Evolutionary conservation across 768 basidiomycete species (phyloP).

Genomic region (Coprinellus micaceus): DNA sequence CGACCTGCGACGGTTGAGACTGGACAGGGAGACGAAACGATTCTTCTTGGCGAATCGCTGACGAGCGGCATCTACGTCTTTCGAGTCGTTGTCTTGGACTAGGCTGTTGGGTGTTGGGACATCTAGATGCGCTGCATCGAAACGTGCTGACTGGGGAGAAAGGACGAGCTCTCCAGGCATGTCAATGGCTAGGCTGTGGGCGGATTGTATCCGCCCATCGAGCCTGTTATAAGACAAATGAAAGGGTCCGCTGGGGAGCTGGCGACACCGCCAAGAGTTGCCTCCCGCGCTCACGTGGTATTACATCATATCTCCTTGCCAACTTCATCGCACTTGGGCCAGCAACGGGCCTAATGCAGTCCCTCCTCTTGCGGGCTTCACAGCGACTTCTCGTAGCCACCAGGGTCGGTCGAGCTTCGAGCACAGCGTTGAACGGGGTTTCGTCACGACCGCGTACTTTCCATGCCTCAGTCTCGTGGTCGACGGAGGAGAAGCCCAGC

Average conservation of each 20-base stretch:
- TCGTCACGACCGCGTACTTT: too few species aligned
- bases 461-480: too few species aligned
- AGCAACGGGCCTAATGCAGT: conserved; percentile 2
- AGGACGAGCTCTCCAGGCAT: background rate
- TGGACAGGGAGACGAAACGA: conserved; percentile 33
- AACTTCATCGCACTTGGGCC: too few species aligned
- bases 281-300: background rate
- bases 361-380: conserved; percentile 1
- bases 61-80: conserved; percentile 43
- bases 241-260: background rate
- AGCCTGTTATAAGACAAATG: background rate
- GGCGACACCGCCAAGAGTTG: background rate
- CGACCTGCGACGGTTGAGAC: conserved; percentile 18
- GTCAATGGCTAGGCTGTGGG: background rate
- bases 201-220: background rate
- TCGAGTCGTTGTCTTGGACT: conserved; percentile 39
- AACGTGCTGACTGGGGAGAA: background rate
- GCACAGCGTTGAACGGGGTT: too few species aligned
- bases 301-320: background rate
- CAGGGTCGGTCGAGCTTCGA: background rate
- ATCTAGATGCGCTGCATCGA: background rate
- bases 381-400: background rate
- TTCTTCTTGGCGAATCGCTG: conserved; percentile 39
- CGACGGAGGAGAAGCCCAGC: background rate
- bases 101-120: conserved; percentile 37